Evolutionary conservation across 495 filamentous ascomycete species (phyloP).

Genomic region (Talaromyces ruber): DNA sequence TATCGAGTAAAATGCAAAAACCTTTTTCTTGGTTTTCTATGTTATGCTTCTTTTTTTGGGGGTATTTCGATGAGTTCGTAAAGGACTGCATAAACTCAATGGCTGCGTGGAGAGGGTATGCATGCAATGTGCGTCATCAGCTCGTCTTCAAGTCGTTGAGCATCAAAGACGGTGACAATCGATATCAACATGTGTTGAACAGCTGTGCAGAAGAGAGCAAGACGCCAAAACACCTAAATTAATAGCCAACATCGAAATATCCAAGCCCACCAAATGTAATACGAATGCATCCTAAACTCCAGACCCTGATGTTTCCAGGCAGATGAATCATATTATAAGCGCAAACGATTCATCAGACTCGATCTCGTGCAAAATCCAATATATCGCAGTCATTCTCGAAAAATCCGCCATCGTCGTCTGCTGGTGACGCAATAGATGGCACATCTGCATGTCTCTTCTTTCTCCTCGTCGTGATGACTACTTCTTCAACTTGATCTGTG

Average conservation of each 20-base stretch:
- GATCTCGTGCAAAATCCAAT: constrained; percentile 80
- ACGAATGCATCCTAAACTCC: constrained; percentile 1
- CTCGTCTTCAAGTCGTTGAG: neutral
- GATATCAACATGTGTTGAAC: constrained; percentile 4
- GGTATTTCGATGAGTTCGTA: neutral
- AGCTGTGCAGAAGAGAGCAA: neutral
- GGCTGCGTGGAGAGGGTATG: neutral
- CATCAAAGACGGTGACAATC: neutral
- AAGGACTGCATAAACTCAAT: neutral
- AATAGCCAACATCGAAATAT: neutral
- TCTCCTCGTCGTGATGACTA: constrained; percentile 71
- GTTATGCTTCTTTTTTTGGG: constrained; percentile 5
- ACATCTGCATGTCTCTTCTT: constrained; percentile 37
- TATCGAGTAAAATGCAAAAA: neutral
- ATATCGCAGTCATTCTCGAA: constrained; percentile 94
- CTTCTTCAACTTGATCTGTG: constrained; percentile 64
- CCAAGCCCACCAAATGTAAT: neutral
- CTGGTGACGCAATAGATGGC: neutral
- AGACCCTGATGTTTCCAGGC: neutral
- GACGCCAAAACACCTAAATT: constrained; percentile 3
- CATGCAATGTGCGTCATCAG: neutral
- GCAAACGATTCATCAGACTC: constrained; percentile 43
- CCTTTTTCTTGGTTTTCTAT: constrained; percentile 5
- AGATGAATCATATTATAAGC: neutral
- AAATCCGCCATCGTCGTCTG: constrained; percentile 67